Base-by-base conservation (phyloP, 768 basidiomycete species). In the Dacryopinax primogenitus region DNA sequence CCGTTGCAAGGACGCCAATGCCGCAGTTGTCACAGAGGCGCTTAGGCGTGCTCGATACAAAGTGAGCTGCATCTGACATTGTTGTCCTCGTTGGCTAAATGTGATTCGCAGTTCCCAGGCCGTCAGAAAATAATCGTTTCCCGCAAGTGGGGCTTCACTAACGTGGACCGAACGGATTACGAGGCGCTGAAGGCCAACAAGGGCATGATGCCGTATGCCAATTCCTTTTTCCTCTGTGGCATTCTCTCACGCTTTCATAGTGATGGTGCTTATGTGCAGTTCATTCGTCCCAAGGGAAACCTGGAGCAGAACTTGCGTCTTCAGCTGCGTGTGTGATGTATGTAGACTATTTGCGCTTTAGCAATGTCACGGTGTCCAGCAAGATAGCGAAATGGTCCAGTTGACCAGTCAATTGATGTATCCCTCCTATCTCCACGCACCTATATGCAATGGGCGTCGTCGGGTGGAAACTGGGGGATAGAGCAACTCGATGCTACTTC, bases 131-230 rank as follows among this genome's bases (percentile, higher is more conserved):
- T 95, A 76, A 93, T 94, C 70, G 82, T 92, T 70, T 91, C 88
- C 66, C 92, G 92, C 84, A 96, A 95, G 84, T 97, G 96, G 93
- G 94, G 94, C 67, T 98, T 99, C 81, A 99, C 96, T 41, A 88
- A 88, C 71, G 92, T 97, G 66, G 84, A 85, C 75, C 86, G 92
- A 77, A 86, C 84, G 70, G 92, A 94, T 58, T 98, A 96, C 76
- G 71, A 83, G 73, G 86, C 84, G 78, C 81, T 94, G 70, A 94
- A 95, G 83, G 85, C 85, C 73, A 87, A 92, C 44, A 92, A 92
- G 82, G 83, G 84, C 76, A 90, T 95, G 71, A 74, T 93, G 71
- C 87, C 88, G 90, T 91, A 71, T 67, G 89, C 88, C 33, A 63
- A 51, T 1, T 67, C 63, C 64, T 33, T 62, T 13, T 63, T 12